A percentile compares a stretch with the other conserved stretches of the same genome.
Evolutionary conservation across 2,329 filamentous ascomycete species (phyloP).

Genomic region (Penicillium glabrum): DNA sequence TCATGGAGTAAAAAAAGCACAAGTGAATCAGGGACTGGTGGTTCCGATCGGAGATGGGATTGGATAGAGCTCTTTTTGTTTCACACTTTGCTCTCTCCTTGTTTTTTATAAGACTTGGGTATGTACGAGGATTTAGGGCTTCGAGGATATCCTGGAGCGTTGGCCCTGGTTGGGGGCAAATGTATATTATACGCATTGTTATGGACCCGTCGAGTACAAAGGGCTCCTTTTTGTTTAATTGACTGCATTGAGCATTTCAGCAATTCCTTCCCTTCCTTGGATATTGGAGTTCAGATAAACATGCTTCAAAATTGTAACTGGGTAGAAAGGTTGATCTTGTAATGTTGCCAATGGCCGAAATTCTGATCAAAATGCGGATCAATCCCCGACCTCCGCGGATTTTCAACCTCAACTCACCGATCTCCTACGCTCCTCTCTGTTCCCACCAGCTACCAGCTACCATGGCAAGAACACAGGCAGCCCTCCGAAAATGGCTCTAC

Average conservation of each 20-base stretch:
- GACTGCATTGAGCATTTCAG: slow-evolving; percentile 24
- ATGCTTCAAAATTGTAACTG: background rate
- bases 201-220: slow-evolving; percentile 22
- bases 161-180: slow-evolving; percentile 30
- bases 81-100: slow-evolving; percentile 10
- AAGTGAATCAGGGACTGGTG: slow-evolving; percentile 3
- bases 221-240: slow-evolving; percentile 27
- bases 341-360: background rate
- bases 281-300: background rate
- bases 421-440: background rate
- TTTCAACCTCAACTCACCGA: background rate
- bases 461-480: background rate
- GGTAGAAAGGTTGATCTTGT: background rate
- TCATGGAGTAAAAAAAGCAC: slow-evolving; percentile 72
- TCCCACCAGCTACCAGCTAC: background rate
- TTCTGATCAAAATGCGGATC: background rate
- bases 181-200: slow-evolving; percentile 40
- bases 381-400: background rate
- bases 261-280: background rate
- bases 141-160: slow-evolving; percentile 16
- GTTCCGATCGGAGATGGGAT: background rate
- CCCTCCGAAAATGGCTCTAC: background rate
- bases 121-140: slow-evolving; percentile 2
- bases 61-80: slow-evolving; percentile 5
- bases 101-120: slow-evolving; percentile 16